These are phyloP conservation scores for Tetrapisispora namnaoensis DNA, from an alignment of 805 yeast genomes.

Conservation along the genomic window DNA sequence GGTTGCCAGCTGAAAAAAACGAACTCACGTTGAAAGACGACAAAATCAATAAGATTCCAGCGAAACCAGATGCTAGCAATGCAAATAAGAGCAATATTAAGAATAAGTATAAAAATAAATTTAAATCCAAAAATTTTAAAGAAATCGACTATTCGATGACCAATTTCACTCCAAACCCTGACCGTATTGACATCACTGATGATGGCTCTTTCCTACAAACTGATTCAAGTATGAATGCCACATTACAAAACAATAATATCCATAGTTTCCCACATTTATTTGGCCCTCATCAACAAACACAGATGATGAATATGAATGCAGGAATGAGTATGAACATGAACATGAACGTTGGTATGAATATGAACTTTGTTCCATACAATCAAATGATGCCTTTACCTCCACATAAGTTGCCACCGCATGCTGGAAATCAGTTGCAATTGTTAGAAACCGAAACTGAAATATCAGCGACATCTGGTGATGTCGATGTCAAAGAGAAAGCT, in stretches of 20 bases:
- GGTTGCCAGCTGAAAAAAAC: conserved; percentile 1
- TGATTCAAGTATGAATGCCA: not conserved
- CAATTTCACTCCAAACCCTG: not conserved
- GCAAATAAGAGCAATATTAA: not conserved
- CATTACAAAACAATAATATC: not conserved
- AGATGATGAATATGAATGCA: conserved; percentile 1
- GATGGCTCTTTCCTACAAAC: not conserved
- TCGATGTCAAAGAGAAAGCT: conserved; percentile 3
- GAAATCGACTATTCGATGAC: not conserved
- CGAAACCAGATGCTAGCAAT: not conserved
- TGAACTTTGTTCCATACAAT: conserved; percentile 26
- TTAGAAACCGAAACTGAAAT: conserved; percentile 10
- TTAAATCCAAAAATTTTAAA: not conserved
- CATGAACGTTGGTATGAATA: conserved; percentile 13
- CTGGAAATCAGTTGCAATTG: conserved; percentile 8
- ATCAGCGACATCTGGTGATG: conserved; percentile 6
- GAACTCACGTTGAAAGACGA: not conserved
- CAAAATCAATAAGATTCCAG: not conserved
- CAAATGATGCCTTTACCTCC: conserved; percentile 28
- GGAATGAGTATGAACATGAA: conserved; percentile 17
- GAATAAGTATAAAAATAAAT: not conserved
- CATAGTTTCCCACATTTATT: conserved; percentile 2
- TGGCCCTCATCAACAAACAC: conserved; percentile 1
- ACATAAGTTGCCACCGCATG: conserved; percentile 5
- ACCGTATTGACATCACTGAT: not conserved